A percentile compares a stretch with the other conserved stretches of the same genome.
phyloP scores from a whole-genome alignment of 78 protist species.

The Speleostelium caveatum region DNA sequence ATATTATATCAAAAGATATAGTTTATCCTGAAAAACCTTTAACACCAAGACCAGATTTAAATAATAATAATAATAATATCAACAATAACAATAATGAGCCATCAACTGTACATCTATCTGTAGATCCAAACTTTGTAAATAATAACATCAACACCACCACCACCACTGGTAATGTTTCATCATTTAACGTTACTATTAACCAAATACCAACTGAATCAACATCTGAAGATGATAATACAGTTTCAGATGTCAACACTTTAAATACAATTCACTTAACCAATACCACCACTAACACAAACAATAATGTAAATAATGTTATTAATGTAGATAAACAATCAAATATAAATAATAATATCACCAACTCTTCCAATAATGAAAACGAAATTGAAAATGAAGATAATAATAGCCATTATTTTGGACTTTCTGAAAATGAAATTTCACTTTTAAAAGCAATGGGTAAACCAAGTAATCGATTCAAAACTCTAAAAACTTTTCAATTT shows the following conservation, averaged over 20 bases:
- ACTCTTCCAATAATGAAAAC: neutral
- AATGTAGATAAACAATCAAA: neutral
- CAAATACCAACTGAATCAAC: too few species aligned
- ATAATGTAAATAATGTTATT: neutral
- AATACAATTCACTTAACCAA: too few species aligned
- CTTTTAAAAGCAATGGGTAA: constrained; percentile 15
- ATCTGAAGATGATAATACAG: too few species aligned
- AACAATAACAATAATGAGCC: neutral
- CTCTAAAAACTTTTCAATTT: constrained; percentile 27
- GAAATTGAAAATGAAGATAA: neutral
- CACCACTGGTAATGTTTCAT: too few species aligned
- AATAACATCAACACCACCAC: too few species aligned
- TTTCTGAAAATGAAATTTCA: constrained; percentile 1
- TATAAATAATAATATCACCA: constrained; percentile 1
- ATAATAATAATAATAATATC: neutral
- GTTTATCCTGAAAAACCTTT: constrained; percentile 2
- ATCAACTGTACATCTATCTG: too few species aligned
- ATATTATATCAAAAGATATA: constrained; percentile 37
- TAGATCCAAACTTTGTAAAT: too few species aligned
- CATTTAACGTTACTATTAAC: too few species aligned
- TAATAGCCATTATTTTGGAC: neutral
- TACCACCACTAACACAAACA: too few species aligned
- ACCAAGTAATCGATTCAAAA: neutral
- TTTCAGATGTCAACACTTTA: too few species aligned
- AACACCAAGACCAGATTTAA: neutral